phyloP scores from a whole-genome alignment of 176 grass and related monocot genomes.

The Avena eriantha region DNA sequence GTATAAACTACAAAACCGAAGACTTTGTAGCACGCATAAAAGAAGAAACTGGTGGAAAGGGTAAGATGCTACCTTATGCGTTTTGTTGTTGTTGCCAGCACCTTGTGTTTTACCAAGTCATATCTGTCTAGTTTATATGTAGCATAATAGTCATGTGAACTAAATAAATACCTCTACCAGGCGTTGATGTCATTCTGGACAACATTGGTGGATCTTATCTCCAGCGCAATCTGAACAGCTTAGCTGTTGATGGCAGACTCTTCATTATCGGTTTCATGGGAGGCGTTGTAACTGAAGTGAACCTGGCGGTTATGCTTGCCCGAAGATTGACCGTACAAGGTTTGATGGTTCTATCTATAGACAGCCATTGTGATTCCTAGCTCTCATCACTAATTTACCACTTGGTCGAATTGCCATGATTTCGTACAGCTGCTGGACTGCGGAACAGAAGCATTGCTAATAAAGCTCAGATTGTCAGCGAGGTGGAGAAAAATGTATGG shows the following conservation, averaged over 20 bases:
- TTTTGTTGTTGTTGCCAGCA: background rate
- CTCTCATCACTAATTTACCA: background rate
- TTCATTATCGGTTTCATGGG: conserved; percentile 92
- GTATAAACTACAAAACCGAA: conserved; percentile 94
- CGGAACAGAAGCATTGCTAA: conserved; percentile 55
- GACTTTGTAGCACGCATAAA: conserved; percentile 82
- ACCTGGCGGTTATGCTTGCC: conserved; percentile 62
- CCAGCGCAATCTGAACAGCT: conserved; percentile 73
- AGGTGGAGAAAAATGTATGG: conserved; percentile 93
- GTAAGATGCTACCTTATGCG: conserved; percentile 30
- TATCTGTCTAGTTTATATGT: background rate
- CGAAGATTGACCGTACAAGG: conserved; percentile 82
- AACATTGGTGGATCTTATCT: conserved; percentile 73
- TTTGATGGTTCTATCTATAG: conserved; percentile 9
- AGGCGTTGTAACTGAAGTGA: conserved; percentile 61
- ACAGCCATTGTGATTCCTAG: background rate
- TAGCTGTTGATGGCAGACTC: conserved; percentile 80
- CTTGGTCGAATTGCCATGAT: background rate
- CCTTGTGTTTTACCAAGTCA: background rate
- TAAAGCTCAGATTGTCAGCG: conserved; percentile 75
- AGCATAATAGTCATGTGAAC: background rate
- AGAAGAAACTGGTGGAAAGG: conserved; percentile 83
- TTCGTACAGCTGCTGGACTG: conserved; percentile 68
- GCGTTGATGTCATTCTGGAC: conserved; percentile 93
- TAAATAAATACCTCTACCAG: conserved; percentile 41